Conservation (phyloP, 2,329 filamentous ascomycete species). For the Fusarium goolgardi region DNA sequence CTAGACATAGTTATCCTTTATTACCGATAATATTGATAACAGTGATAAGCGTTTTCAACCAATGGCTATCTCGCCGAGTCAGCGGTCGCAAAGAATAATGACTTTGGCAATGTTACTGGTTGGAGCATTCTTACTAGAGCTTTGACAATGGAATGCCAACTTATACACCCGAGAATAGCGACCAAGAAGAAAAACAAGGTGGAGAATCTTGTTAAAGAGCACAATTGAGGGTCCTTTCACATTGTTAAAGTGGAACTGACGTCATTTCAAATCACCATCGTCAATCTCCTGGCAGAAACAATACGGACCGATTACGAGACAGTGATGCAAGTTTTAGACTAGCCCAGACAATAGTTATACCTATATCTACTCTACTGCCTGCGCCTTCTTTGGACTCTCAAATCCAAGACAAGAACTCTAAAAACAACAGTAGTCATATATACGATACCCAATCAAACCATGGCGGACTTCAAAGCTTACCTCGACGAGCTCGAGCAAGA, state of each 20-base stretch:
- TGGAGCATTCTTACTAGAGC: neutral
- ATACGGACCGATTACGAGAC: conserved; percentile 6
- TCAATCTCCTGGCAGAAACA: neutral
- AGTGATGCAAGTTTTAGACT: neutral
- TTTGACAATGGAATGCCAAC: neutral
- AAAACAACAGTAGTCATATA: neutral
- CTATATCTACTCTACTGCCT: neutral
- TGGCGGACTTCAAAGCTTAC: neutral
- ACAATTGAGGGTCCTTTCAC: neutral
- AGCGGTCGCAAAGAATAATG: neutral
- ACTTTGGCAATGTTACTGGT: neutral
- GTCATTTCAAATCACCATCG: neutral
- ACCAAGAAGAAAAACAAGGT: neutral
- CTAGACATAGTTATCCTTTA: too few relatives aligned
- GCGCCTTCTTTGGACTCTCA: accelerated
- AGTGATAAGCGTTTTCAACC: neutral
- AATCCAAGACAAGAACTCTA: accelerated
- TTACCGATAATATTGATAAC: neutral
- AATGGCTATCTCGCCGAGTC: neutral
- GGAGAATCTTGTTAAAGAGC: neutral
- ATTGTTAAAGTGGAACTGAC: conserved; percentile 3
- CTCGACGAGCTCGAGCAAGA: conserved; percentile 1
- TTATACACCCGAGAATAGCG: neutral
- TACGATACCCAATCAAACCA: neutral
- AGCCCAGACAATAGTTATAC: too few relatives aligned